phyloP scores from a whole-genome alignment of 805 yeast genomes.

The Candida qinlingensis region DNA sequence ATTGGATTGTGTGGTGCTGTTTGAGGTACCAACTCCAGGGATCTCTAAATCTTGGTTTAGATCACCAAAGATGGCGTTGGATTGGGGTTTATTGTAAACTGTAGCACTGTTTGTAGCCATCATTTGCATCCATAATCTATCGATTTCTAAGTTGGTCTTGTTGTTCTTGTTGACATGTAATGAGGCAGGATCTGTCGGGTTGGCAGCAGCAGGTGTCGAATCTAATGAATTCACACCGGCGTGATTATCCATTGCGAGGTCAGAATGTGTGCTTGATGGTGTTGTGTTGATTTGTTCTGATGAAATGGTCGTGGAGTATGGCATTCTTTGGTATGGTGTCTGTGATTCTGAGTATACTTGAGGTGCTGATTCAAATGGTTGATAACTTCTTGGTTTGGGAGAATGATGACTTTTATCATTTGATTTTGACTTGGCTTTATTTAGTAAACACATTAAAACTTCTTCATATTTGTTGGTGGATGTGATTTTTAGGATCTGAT shows the following conservation, averaged over 20 bases:
- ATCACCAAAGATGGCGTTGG: background rate
- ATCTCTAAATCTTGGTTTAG: background rate
- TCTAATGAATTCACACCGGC: too few species aligned
- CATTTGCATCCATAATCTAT: constrained; percentile 23
- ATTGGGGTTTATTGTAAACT: background rate
- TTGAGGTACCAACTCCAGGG: background rate
- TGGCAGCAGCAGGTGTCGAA: background rate
- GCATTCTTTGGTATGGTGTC: background rate
- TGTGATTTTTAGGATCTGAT: constrained; percentile 13
- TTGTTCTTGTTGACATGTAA: constrained; percentile 18
- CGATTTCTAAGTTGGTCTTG: constrained; percentile 18
- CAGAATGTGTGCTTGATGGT: too few species aligned
- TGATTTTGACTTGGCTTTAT: constrained; percentile 2
- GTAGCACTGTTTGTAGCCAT: constrained; percentile 13
- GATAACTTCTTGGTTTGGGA: background rate
- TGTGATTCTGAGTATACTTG: background rate
- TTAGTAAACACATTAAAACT: constrained; percentile 11
- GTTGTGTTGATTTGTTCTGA: too few species aligned
- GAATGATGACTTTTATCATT: background rate
- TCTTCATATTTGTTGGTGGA: constrained; percentile 15
- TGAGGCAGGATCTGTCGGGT: background rate
- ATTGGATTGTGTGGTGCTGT: background rate
- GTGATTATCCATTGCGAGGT: too few species aligned
- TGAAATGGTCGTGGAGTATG: too few species aligned
- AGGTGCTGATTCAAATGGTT: background rate